Base-by-base conservation (phyloP, 371 early-diverging fungal species). In the Mycotypha africana region DNA sequence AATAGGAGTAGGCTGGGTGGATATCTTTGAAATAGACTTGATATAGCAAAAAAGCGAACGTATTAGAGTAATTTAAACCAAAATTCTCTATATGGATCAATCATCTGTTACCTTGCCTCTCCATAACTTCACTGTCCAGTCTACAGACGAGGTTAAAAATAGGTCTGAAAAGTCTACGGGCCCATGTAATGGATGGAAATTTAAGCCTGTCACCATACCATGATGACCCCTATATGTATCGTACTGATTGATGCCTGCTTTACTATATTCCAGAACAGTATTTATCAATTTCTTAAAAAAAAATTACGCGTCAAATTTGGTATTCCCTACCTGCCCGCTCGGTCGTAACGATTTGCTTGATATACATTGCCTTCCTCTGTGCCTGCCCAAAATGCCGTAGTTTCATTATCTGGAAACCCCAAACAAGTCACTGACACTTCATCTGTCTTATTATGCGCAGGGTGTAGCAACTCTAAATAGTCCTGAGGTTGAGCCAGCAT, bases 41-140 rank as follows among this genome's bases (percentile, higher is more conserved):
- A n/a, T n/a, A n/a, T n/a, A n/a, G n/a, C n/a, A n/a, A n/a, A n/a
- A n/a, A n/a, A n/a, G n/a, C n/a, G n/a, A n/a, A n/a, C n/a, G n/a
- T n/a, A n/a, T n/a, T n/a, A n/a, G n/a, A n/a, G n/a, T n/a, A 19
- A 19, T 39, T 20, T 8, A 23, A 28, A 1, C 9, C 17, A n/a
- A n/a, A 30, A 10, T 20, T 20, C 14, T 34, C 19, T 38, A 31
- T 3, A 17, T 10, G 6, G 22, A 40, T 20, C 10, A 22, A 53
- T 4, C 4, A 12, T 21, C 12, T 24, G 22, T 56, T 58, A 84
- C 86, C 76, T 89, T 88, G 4, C 89, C 80, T 39, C 92, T 77
- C 97, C 97, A 98, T 19, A 98, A 71, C 50, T 94, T 93, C 45
- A 93, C 86, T 1, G 95, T 92, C 95, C 95, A 98, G 62, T 96